Evolutionary conservation across 495 filamentous ascomycete species (phyloP).

Genomic region (Xylaria sp.): DNA sequence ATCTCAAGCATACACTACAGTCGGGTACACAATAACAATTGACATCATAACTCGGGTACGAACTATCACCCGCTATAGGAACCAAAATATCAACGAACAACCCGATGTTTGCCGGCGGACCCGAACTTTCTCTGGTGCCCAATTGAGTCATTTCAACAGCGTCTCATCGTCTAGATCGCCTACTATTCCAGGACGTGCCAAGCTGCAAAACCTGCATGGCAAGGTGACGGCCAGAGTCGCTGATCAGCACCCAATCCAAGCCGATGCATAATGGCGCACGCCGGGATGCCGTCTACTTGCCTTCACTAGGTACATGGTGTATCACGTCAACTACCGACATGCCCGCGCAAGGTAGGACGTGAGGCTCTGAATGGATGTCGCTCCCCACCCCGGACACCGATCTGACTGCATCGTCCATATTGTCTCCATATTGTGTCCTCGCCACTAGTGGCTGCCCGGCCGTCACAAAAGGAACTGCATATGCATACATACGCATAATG

Average conservation of each 20-base stretch:
- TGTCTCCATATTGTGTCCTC: not conserved
- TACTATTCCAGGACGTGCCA: not conserved
- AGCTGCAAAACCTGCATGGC: not conserved
- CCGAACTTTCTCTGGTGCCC: not conserved
- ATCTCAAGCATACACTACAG: no score
- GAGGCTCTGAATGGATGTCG: slow-evolving; percentile 23
- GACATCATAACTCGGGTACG: not conserved
- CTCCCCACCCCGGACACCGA: slow-evolving; percentile 8
- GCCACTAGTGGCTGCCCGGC: not conserved
- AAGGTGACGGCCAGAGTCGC: slow-evolving; percentile 15
- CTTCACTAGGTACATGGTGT: not conserved
- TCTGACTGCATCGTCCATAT: slow-evolving; percentile 5
- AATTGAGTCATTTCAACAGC: not conserved
- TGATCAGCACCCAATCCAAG: slow-evolving; percentile 3
- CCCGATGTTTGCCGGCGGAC: not conserved
- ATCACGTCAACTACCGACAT: slow-evolving; percentile 27
- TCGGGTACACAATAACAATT: not conserved
- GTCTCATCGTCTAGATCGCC: not conserved
- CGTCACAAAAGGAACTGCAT: not conserved
- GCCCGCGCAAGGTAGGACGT: slow-evolving; percentile 5
- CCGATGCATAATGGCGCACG: slow-evolving; percentile 16
- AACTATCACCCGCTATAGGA: not conserved
- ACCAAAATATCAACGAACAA: not conserved
- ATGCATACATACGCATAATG: no score
- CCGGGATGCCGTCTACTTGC: not conserved